Conservation (phyloP, 306 rosid species). For the Luffa acutangula region DNA sequence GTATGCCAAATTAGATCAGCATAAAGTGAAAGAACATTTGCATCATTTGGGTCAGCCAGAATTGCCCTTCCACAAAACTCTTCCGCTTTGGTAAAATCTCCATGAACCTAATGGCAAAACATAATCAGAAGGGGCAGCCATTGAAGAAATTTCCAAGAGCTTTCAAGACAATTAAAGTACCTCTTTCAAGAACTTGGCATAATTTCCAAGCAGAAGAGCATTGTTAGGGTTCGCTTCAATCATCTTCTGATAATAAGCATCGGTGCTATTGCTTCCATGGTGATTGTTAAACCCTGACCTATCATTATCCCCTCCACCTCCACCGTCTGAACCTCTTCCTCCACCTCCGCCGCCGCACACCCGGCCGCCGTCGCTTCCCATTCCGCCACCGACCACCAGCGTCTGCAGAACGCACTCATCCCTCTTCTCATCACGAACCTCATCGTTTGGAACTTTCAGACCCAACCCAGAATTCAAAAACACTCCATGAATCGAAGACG, state of each 20-base stretch:
- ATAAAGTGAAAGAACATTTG: slow-evolving; percentile 35
- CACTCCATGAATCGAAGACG: slow-evolving; percentile 20
- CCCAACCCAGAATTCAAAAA: slow-evolving; percentile 46
- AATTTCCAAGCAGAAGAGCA: slow-evolving; percentile 69
- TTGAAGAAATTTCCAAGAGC: not conserved
- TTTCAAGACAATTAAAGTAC: slow-evolving; percentile 15
- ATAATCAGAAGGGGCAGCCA: not conserved
- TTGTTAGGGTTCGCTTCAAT: slow-evolving; percentile 61
- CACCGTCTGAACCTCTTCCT: slow-evolving; percentile 23
- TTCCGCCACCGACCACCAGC: slow-evolving; percentile 34
- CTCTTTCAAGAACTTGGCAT: slow-evolving; percentile 82
- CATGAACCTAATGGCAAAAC: slow-evolving; percentile 34
- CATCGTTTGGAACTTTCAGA: slow-evolving; percentile 11
- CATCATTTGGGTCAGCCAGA: slow-evolving; percentile 55
- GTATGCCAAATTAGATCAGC: slow-evolving; percentile 63
- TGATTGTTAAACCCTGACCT: slow-evolving; percentile 26
- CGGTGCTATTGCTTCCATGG: slow-evolving; percentile 32
- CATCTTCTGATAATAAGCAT: slow-evolving; percentile 61
- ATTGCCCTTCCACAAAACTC: slow-evolving; percentile 69
- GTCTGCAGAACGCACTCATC: slow-evolving; percentile 28
- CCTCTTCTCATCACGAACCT: slow-evolving; percentile 14
- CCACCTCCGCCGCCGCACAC: slow-evolving; percentile 30
- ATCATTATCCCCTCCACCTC: slow-evolving; percentile 20
- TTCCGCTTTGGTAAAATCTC: slow-evolving; percentile 55
- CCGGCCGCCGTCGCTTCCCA: slow-evolving; percentile 38